Evolutionary conservation across 2,329 filamentous ascomycete genomes (phyloP).

Genomic region (Epichloe glyceriae): DNA sequence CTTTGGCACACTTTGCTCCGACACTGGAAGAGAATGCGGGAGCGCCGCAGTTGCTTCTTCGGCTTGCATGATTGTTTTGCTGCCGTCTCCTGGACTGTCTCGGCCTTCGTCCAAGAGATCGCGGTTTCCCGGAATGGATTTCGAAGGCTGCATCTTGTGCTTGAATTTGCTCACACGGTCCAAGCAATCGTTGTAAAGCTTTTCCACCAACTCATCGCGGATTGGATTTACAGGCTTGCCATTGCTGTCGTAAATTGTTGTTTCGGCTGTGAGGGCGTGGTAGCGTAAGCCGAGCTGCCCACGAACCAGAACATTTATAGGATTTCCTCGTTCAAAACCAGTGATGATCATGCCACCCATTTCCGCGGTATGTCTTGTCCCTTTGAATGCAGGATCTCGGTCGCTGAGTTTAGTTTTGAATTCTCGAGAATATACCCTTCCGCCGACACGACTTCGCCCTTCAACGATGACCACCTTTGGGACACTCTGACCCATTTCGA

Average conservation of each 20-base stretch:
- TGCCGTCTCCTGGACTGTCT: slow-evolving; percentile 59
- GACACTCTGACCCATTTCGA: slow-evolving; percentile 49
- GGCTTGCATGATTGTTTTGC: slow-evolving; percentile 54
- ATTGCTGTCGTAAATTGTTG: slow-evolving; percentile 79
- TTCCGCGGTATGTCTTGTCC: slow-evolving; percentile 66
- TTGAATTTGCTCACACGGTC: slow-evolving; percentile 87
- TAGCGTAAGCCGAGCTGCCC: slow-evolving; percentile 82
- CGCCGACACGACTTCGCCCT: slow-evolving; percentile 75
- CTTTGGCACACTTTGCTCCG: slow-evolving; percentile 39
- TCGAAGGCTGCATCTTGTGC: slow-evolving; percentile 56
- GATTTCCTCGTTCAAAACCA: slow-evolving; percentile 90
- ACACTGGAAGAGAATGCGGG: slow-evolving; percentile 38
- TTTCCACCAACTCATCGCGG: slow-evolving; percentile 74
- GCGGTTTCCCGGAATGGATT: slow-evolving; percentile 70
- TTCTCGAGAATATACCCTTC: slow-evolving; percentile 77
- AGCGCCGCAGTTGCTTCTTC: slow-evolving; percentile 58
- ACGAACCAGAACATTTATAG: slow-evolving; percentile 78
- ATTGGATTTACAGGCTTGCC: slow-evolving; percentile 65
- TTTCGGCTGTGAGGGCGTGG: slow-evolving; percentile 64
- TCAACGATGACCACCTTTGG: slow-evolving; percentile 74
- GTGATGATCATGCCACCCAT: slow-evolving; percentile 98
- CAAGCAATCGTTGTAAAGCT: slow-evolving; percentile 86
- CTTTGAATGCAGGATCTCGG: slow-evolving; percentile 39
- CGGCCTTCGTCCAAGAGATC: slow-evolving; percentile 71
- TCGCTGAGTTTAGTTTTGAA: slow-evolving; percentile 45